phyloP scores from a whole-genome alignment of 1,284 basidiomycete genomes.

The Cryptococcus sp. region DNA sequence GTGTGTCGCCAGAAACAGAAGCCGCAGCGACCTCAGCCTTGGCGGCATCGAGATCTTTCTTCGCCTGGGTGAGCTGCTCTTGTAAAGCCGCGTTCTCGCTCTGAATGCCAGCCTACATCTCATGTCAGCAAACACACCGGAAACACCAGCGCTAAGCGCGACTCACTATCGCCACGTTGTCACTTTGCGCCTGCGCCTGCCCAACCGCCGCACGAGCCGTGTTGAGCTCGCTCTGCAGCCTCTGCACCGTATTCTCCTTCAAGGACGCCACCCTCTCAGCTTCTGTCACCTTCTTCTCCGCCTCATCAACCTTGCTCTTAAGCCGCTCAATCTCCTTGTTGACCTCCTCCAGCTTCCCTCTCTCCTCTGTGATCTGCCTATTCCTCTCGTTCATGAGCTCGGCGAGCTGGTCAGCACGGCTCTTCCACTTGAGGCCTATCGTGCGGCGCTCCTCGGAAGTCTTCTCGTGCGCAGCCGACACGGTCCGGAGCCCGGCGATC shows the following conservation, averaged over 20 bases:
- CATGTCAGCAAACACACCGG: background rate
- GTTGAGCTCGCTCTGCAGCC: constrained; percentile 34
- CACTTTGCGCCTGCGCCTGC: constrained; percentile 4
- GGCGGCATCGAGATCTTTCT: constrained; percentile 39
- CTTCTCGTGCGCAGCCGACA: constrained; percentile 22
- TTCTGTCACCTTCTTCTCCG: constrained; percentile 25
- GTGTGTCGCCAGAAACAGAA: constrained; percentile 3
- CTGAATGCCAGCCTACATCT: constrained; percentile 23
- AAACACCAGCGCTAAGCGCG: background rate
- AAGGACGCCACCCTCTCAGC: constrained; percentile 16
- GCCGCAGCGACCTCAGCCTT: constrained; percentile 21
- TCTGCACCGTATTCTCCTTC: constrained; percentile 34
- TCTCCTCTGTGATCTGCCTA: constrained; percentile 21
- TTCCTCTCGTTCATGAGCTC: constrained; percentile 18
- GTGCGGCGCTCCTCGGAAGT: constrained; percentile 25
- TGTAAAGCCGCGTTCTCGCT: constrained; percentile 36
- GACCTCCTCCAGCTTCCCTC: constrained; percentile 26
- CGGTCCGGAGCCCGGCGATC: constrained; percentile 24
- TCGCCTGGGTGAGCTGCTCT: constrained; percentile 29
- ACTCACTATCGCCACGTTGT: constrained; percentile 27
- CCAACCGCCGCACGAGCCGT: constrained; percentile 17
- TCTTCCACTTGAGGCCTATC: constrained; percentile 42
- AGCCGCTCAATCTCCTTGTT: constrained; percentile 19
- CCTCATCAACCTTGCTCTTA: constrained; percentile 27
- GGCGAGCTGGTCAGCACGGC: constrained; percentile 18